Evolutionary conservation across 805 yeast genomes (phyloP), one percentile per base, ranked within the genome.

Genomic region (Metschnikowia continentalis): DNA sequence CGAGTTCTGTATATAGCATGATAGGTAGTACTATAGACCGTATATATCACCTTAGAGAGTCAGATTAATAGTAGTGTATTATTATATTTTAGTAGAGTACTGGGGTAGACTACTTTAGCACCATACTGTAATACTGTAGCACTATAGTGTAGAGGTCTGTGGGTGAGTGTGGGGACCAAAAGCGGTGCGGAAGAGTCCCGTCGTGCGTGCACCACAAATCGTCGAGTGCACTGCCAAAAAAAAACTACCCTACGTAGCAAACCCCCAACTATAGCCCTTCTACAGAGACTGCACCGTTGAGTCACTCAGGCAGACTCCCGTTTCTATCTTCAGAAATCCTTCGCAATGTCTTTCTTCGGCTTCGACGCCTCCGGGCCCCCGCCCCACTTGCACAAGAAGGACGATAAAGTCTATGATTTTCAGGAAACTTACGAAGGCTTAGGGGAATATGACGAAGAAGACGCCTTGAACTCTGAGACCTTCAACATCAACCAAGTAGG

Each of bases 371-470:
- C 73, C 15, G 80, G 71, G 26, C 73, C 72, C 22, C 35, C 47
- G 23, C 66, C 63, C 47, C 69, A 57, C 61, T 52, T 45, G 51
- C 53, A 49, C 46, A 52, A 37, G 36, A 53, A 52, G 38, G 52
- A 51, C 45, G 35, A 56, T 17, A 75, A 76, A 43, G 69, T 79
- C 8, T 75, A 81, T 64, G 90, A 88, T 64, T 90, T 89, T 64
- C 95, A 90, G 61, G 95, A 90, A 33, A 83, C 92, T 17, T 88
- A 87, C 66, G 88, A 83, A 50, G 91, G 92, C 2, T 76, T 85
- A 49, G 95, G 89, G 5, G 88, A 82, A 56, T 76, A 72, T 44
- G 78, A 75, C 33, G 88, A 82, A 51, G 91, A 86, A 44, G 96
- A 89, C 63, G 94, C 86, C 36, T 76, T 85, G 58, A 88, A 88